A percentile compares a stretch with the other conserved stretches of the same genome.
Evolutionary conservation across 352 stramenopile genomes (phyloP).

Genomic region (Phytophthora palmivora): DNA sequence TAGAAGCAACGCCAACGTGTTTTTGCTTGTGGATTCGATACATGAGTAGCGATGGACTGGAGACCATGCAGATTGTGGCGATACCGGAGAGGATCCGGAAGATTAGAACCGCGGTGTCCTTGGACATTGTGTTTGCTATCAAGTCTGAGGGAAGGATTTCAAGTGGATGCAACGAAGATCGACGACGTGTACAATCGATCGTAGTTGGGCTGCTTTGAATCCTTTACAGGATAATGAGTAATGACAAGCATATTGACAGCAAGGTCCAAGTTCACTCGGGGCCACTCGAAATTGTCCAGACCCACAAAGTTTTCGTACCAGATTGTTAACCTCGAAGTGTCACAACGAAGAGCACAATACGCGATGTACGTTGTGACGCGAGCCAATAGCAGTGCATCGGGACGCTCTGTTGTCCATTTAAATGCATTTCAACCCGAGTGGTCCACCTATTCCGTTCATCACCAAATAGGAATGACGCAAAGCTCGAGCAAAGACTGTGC

Average conservation of each 20-base stretch:
- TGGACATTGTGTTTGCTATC: slow-evolving; percentile 21
- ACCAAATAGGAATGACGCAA: slow-evolving; percentile 27
- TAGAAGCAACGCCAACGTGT: slow-evolving; percentile 42
- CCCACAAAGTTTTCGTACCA: not conserved
- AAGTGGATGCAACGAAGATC: slow-evolving; percentile 9
- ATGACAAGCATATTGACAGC: slow-evolving; percentile 3
- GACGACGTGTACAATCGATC: slow-evolving; percentile 15
- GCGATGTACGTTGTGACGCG: not conserved
- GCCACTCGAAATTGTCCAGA: slow-evolving; percentile 6
- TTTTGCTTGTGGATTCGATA: slow-evolving; percentile 50
- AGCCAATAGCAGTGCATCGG: slow-evolving; percentile 27
- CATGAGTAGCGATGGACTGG: slow-evolving; percentile 48
- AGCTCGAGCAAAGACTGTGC: slow-evolving; percentile 11
- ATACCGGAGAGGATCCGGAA: slow-evolving; percentile 41
- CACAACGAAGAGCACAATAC: slow-evolving; percentile 10
- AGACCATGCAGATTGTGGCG: slow-evolving; percentile 45
- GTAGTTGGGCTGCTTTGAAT: slow-evolving; percentile 24
- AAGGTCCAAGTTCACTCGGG: too few species aligned
- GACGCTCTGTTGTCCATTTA: slow-evolving; percentile 20
- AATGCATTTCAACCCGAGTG: slow-evolving; percentile 14
- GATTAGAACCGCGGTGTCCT: slow-evolving; percentile 30
- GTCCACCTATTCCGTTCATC: slow-evolving; percentile 17
- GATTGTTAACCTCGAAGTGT: slow-evolving; percentile 13
- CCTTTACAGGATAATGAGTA: slow-evolving; percentile 20
- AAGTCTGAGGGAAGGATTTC: too few species aligned